Conservation (phyloP, 2,329 filamentous ascomycete species). For the Triangularia verruculosa region DNA sequence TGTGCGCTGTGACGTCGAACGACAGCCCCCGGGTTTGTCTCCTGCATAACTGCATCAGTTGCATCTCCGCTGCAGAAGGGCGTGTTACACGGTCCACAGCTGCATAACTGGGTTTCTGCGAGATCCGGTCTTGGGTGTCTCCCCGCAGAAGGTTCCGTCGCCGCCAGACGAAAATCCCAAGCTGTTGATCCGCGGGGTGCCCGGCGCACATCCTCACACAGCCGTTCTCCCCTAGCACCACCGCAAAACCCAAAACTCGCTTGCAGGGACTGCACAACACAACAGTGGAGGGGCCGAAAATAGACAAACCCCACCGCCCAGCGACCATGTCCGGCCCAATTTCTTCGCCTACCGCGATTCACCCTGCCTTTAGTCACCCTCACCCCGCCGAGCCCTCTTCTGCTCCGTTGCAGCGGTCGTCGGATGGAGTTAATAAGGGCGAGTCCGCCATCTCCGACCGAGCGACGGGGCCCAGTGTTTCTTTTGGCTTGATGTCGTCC, state of each 20-base stretch:
- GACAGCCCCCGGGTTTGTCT: constrained; percentile 3
- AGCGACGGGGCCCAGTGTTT: constrained; percentile 27
- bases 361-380: constrained; percentile 44
- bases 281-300: constrained; percentile 9
- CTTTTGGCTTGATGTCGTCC: constrained; percentile 22
- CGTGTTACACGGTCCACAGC: constrained; percentile 6
- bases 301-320: constrained; percentile 9
- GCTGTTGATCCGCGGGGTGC: constrained; percentile 4
- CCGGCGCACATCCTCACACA: constrained; percentile 4
- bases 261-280: constrained; percentile 2
- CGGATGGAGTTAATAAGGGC: constrained; percentile 30
- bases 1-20: constrained; percentile 7
- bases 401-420: constrained; percentile 15
- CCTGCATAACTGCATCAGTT: not conserved
- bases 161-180: not conserved
- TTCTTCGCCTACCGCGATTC: constrained; percentile 48
- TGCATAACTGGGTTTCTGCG: constrained; percentile 5
- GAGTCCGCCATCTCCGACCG: constrained; percentile 28
- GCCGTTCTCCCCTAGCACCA: not conserved
- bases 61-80: not conserved
- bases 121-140: constrained; percentile 5
- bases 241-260: not conserved
- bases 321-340: constrained; percentile 33
- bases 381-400: constrained; percentile 22
- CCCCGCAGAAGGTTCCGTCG: constrained; percentile 3